Evolutionary conservation across 2,329 filamentous ascomycete genomes (phyloP), one percentile per base, ranked within the genome.

Genomic region (Rhinocladiella mackenziei): DNA sequence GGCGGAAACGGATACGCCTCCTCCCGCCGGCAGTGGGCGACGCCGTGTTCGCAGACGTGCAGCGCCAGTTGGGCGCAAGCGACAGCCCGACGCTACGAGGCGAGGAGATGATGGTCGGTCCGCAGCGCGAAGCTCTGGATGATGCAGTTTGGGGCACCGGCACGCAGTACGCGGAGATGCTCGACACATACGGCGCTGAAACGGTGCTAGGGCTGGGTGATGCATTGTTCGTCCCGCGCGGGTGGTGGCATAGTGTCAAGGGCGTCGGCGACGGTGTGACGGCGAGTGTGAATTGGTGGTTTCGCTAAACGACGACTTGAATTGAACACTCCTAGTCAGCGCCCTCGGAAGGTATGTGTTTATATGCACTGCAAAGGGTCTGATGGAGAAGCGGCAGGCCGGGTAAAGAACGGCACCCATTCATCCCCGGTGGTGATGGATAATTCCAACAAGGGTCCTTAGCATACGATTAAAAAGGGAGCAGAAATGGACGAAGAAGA

Each of bases 101-200:
- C 0, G 75, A 82, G 8, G 89, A 95, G 61, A 96, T 97, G 89
- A 96, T 97, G 89, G 73, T 81, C 39, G 89, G 89, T 0, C 65
- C 69, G 2, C 87, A 95, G 66, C 80, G 80, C 53, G 64, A 71
- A 14, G 68, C 74, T 2, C 64, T 96, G 10, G 79, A 89, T 53
- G 66, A 75, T 1, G 80, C 75, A 2, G 74, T 95, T 2, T 97
- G 91, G 92, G 67, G 64, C 15, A 55, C 29, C n/a, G 5, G 18
- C 8, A 14, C 15, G 14, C 15, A 14, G 5, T 53, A 53, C 37
- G 52, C 50, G 2, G 54, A 57, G 2, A 60, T 60, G 2, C 51
- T 45, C 5, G 51, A 60, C 2, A 47, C 39, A 14, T 55, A 58
- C 34, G 55, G 67, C 56, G 54, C 63, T 50, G 77, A 87, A 58